Evolutionary conservation across 306 rosid genomes (phyloP).

Genomic region (Urtica urens): DNA sequence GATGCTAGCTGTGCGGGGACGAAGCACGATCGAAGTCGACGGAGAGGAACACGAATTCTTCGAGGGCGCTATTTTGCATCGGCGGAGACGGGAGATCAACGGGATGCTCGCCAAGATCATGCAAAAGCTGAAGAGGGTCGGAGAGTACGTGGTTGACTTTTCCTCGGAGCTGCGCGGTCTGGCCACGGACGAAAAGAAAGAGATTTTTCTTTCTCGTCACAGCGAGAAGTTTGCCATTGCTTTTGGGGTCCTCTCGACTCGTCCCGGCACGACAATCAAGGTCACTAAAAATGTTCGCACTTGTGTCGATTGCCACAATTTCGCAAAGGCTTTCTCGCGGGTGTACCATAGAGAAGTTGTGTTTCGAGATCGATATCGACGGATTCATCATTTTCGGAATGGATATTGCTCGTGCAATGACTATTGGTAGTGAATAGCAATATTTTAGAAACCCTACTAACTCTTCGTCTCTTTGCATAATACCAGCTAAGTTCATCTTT

Average conservation of each 20-base stretch:
- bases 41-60: constrained; percentile 63
- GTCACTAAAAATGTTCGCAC: constrained; percentile 61
- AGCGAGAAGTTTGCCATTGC: constrained; percentile 85
- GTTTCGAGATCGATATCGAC: constrained; percentile 56
- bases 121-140: constrained; percentile 77
- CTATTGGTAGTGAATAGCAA: constrained; percentile 70
- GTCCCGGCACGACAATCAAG: constrained; percentile 58
- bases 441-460: too few species aligned
- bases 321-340: constrained; percentile 47
- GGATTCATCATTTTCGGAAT: constrained; percentile 62
- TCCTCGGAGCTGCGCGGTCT: constrained; percentile 67
- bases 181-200: constrained; percentile 43
- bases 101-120: constrained; percentile 61
- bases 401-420: constrained; percentile 68
- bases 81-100: constrained; percentile 43
- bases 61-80: constrained; percentile 64
- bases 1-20: constrained; percentile 66
- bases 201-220: constrained; percentile 51
- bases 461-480: too few species aligned
- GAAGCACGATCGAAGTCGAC: constrained; percentile 69
- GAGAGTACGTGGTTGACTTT: constrained; percentile 59
- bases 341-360: constrained; percentile 63
- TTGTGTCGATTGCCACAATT: constrained; percentile 83
- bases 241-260: constrained; percentile 67
- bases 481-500: too few species aligned